Evolutionary conservation across 2,329 filamentous ascomycete species (phyloP).

Genomic region (Aspergillus candidus): DNA sequence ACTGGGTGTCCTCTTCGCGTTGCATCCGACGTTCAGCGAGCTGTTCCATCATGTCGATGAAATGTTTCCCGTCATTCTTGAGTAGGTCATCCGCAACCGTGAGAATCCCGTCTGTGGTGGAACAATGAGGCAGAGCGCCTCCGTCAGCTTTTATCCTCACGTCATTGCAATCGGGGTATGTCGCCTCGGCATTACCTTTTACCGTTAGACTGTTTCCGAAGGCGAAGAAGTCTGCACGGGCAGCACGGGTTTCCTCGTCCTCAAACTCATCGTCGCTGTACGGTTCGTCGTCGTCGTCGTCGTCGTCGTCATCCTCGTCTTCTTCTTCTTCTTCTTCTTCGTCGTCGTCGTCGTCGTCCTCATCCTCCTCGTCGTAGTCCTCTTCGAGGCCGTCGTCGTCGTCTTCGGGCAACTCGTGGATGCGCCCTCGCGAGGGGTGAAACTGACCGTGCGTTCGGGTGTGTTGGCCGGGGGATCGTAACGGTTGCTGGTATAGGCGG

Average conservation of each 20-base stretch:
- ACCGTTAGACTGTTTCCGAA: constrained; percentile 97
- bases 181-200: constrained; percentile 54
- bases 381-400: constrained; percentile 51
- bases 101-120: constrained; percentile 74
- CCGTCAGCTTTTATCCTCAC: too few species aligned
- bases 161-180: constrained; percentile 10
- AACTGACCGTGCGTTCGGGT: constrained; percentile 51
- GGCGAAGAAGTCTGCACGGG: constrained; percentile 78
- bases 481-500: constrained; percentile 54
- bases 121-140: constrained; percentile 29
- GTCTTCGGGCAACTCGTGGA: constrained; percentile 54
- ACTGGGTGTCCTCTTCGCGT: constrained; percentile 82
- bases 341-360: constrained; percentile 47
- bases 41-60: constrained; percentile 99
- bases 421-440: constrained; percentile 67
- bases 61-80: constrained; percentile 98
- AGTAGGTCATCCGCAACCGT: constrained; percentile 97
- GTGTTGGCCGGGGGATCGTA: constrained; percentile 52
- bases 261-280: constrained; percentile 60
- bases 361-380: constrained; percentile 60
- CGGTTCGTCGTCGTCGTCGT: constrained; percentile 64
- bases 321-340: constrained; percentile 45
- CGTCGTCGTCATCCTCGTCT: constrained; percentile 56
- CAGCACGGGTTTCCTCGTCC: constrained; percentile 58
- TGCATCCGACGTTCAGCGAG: constrained; percentile 95